phyloP scores from a whole-genome alignment of 305 asterid species.

The Fraxinus floribunda region DNA sequence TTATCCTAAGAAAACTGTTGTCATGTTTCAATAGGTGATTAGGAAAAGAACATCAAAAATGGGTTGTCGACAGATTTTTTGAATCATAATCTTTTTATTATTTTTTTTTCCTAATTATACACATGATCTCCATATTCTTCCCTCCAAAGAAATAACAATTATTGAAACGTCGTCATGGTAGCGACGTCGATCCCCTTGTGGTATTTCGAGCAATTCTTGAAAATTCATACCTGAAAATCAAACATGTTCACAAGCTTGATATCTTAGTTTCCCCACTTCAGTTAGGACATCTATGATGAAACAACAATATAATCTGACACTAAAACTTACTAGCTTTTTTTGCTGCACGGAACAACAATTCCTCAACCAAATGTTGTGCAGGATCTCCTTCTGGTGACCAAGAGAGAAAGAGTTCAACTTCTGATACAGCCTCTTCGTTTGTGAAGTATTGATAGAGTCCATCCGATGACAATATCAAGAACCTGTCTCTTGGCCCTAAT shows the following conservation, averaged over 20 bases:
- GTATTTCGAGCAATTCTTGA: conserved; percentile 84
- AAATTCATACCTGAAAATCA: conserved; percentile 76
- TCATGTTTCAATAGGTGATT: too few species aligned
- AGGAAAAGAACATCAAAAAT: too few species aligned
- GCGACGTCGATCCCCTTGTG: conserved; percentile 92
- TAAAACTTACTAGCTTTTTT: conserved; percentile 69
- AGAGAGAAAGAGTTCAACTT: conserved; percentile 68
- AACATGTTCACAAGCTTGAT: background rate
- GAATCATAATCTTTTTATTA: too few species aligned
- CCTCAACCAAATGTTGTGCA: conserved; percentile 86
- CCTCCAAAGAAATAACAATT: conserved; percentile 90
- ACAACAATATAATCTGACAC: conserved; percentile 9
- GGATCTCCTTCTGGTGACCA: conserved; percentile 95
- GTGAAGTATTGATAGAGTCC: conserved; percentile 94
- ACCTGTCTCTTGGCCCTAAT: conserved; percentile 64
- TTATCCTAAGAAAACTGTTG: too few species aligned
- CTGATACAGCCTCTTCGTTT: conserved; percentile 82
- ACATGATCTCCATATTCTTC: conserved; percentile 93
- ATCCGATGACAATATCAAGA: conserved; percentile 74
- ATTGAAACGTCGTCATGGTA: conserved; percentile 93
- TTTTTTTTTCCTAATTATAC: conserved; percentile 42
- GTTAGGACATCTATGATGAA: background rate
- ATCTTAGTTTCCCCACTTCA: conserved; percentile 5
- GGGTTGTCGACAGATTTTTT: too few species aligned
- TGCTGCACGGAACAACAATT: conserved; percentile 84